phyloP scores from a whole-genome alignment of 176 grass and related monocot genomes.

The Carex littledalei region DNA sequence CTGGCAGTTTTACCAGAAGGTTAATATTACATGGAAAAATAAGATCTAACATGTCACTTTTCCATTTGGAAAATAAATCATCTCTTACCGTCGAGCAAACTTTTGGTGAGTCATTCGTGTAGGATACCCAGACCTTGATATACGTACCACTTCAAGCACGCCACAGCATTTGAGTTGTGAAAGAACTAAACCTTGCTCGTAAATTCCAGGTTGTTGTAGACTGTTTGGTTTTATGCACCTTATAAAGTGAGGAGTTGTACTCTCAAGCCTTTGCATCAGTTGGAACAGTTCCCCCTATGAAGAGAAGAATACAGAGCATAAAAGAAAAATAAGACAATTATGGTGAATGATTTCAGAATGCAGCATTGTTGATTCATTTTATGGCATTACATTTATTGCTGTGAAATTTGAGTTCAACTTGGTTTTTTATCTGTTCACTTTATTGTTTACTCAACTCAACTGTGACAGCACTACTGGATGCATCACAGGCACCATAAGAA shows the following conservation, averaged over 20 bases:
- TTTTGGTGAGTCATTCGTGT: conserved; percentile 98
- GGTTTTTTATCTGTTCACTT: background rate
- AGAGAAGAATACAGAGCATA: conserved; percentile 2
- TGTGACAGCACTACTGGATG: background rate
- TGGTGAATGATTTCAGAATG: background rate
- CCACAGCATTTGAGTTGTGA: conserved; percentile 95
- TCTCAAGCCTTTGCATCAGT: conserved; percentile 95
- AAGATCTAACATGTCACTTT: conserved; percentile 2
- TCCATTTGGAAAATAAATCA: conserved; percentile 16
- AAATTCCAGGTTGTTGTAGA: conserved; percentile 82
- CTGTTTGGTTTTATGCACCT: conserved; percentile 98
- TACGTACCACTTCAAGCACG: conserved; percentile 97
- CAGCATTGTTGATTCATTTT: background rate
- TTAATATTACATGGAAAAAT: conserved; percentile 1
- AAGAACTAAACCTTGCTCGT: conserved; percentile 82
- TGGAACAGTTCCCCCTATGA: conserved; percentile 88
- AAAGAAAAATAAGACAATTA: background rate
- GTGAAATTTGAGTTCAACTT: background rate
- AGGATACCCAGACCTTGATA: conserved; percentile 97
- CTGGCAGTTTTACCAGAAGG: conserved; percentile 30
- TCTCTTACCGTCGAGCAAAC: conserved; percentile 76
- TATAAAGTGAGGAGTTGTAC: conserved; percentile 93
- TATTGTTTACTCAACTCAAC: background rate
- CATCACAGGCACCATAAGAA: background rate
- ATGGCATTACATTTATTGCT: background rate